phyloP scores from a whole-genome alignment of 768 basidiomycete species.

The Pisolithus orientalis region DNA sequence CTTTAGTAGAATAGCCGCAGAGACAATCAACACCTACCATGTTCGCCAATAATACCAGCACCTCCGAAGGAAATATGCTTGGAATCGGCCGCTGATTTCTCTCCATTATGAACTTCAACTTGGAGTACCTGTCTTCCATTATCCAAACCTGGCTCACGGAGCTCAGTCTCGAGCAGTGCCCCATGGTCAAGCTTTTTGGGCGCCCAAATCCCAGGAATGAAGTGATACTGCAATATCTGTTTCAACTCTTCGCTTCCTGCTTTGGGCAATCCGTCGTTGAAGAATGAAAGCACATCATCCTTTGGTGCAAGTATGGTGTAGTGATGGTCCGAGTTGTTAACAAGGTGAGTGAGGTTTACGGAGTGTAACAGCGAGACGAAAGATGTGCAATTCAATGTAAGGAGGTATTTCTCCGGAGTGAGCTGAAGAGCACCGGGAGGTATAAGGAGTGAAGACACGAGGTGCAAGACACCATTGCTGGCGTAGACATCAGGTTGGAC shows the following conservation, averaged over 20 bases:
- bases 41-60: conserved; percentile 71
- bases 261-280: conserved; percentile 48
- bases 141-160: conserved; percentile 64
- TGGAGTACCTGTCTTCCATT: conserved; percentile 65
- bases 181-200: conserved; percentile 65
- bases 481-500: conserved; percentile 83
- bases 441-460: conserved; percentile 76
- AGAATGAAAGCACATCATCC: conserved; percentile 73
- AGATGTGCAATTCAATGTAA: conserved; percentile 84
- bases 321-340: conserved; percentile 61
- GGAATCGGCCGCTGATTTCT: conserved; percentile 39
- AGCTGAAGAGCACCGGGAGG: conserved; percentile 69
- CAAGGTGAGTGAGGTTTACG: conserved; percentile 61
- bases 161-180: conserved; percentile 73
- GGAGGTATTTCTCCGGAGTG: conserved; percentile 93
- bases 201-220: conserved; percentile 76
- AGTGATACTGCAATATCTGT: conserved; percentile 80
- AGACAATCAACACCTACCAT: conserved; percentile 43
- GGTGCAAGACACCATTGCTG: conserved; percentile 91
- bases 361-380: conserved; percentile 89
- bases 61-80: conserved; percentile 77
- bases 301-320: conserved; percentile 90
- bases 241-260: conserved; percentile 64
- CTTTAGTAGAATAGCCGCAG: conserved; percentile 2
- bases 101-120: conserved; percentile 52